Evolutionary conservation across 2,329 filamentous ascomycete species (phyloP).

Genomic region (Paecilomyces dactylethromorphus): DNA sequence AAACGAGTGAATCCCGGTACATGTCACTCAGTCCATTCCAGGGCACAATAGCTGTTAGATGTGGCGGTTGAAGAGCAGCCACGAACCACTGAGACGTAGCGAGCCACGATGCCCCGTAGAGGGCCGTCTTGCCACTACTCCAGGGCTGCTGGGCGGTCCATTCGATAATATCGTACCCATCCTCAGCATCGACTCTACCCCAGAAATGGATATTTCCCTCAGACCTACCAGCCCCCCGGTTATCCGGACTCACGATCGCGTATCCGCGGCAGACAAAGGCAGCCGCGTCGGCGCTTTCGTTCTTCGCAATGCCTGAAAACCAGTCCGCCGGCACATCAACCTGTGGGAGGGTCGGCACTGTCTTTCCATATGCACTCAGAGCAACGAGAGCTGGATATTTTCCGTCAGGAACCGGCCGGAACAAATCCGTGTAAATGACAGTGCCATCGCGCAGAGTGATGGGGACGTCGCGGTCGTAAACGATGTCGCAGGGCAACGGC

Average conservation of each 20-base stretch:
- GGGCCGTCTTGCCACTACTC: conserved; percentile 31
- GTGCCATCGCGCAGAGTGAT: no score
- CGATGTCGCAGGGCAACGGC: no score
- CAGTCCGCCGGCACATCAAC: no score
- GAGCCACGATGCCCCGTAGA: conserved; percentile 35
- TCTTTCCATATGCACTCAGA: no score
- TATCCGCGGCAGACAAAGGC: conserved; percentile 16
- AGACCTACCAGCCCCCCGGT: conserved; percentile 16
- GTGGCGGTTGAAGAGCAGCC: conserved; percentile 26
- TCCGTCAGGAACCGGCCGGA: no score
- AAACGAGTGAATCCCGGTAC: no score
- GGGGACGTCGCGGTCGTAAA: no score
- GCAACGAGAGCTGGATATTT: no score
- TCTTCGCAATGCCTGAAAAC: no score
- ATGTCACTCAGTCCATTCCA: no score
- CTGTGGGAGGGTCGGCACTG: no score
- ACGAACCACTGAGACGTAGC: conserved; percentile 34
- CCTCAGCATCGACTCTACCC: conserved; percentile 31
- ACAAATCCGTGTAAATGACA: no score
- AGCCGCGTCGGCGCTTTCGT: conserved; percentile 18
- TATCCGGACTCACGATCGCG: conserved; percentile 20
- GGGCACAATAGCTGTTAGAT: conserved; percentile 35
- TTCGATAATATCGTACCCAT: conserved; percentile 7
- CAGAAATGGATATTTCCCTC: conserved; percentile 25
- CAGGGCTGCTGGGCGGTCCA: conserved; percentile 4